Evolutionary conservation across 2,329 filamentous ascomycete species (phyloP).

Genomic region (Pyrenophora graminea): DNA sequence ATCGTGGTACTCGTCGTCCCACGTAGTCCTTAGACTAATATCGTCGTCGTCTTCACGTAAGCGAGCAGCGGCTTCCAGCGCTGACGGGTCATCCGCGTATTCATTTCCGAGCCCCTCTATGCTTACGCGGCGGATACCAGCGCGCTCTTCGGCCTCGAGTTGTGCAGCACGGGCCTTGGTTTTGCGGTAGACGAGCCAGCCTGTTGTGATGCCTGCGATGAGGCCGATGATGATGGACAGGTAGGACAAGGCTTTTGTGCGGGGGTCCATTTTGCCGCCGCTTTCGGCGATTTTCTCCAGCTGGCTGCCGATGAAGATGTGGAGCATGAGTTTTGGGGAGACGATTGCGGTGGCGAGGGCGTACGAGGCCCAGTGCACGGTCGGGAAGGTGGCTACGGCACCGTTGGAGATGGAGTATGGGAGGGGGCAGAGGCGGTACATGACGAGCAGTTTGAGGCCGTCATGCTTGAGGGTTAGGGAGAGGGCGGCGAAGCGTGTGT

Average conservation of each 20-base stretch:
- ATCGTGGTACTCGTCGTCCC: conserved; percentile 49
- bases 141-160: conserved; percentile 53
- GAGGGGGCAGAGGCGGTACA: conserved; percentile 89
- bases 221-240: conserved; percentile 74
- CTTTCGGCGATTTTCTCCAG: conserved; percentile 82
- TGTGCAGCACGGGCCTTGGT: conserved; percentile 56
- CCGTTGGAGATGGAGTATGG: conserved; percentile 94
- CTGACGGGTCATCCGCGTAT: conserved; percentile 53
- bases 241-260: conserved; percentile 82
- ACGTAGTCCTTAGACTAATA: conserved; percentile 58
- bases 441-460: conserved; percentile 83
- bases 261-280: conserved; percentile 78
- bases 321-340: conserved; percentile 84
- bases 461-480: conserved; percentile 87
- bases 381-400: conserved; percentile 91
- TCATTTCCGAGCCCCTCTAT: conserved; percentile 46
- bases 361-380: conserved; percentile 76
- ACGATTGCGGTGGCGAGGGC: conserved; percentile 80
- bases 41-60: conserved; percentile 56
- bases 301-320: conserved; percentile 87
- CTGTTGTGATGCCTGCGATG: conserved; percentile 73
- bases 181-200: conserved; percentile 79
- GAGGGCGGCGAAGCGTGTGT: conserved; percentile 86
- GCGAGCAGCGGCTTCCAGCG: conserved; percentile 44
- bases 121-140: conserved; percentile 37